Base-by-base conservation (phyloP, 257 asterid species). In the Capsicum rhomboideum region DNA sequence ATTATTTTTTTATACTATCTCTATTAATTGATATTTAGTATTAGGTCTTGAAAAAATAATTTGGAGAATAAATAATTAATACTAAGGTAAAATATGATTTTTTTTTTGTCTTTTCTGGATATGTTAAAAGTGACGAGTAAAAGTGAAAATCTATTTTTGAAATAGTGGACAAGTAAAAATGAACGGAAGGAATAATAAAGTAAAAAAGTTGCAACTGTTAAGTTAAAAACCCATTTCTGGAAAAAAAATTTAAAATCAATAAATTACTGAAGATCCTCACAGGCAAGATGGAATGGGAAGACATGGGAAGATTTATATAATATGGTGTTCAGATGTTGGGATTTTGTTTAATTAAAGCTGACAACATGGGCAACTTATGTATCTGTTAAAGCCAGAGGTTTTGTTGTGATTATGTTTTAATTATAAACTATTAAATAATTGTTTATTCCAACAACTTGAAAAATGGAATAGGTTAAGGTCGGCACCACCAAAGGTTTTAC, bases 231-330 rank as follows among this genome's bases (percentile, higher is more conserved):
- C 4, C 44, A 17, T 2, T 37, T 6, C 49, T 16, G 42, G 10
- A 16, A 31, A 31, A 66, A 29, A 31, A 16, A 14, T 10, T 29
- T 55, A 29, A 66, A 83, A 69, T 68, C 52, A 12, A 21, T 66
- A 54, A 55, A 31, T 6, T 64, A 68, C 21, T 72, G 17, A 3
- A 61, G 20, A 69, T 8, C 21, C 31, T 52, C 54, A 21, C 26
- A 21, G n/a, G 55, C 87, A 69, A 56, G 72, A 69, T 80, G 78
- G 75, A 71, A n/a, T n/a, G n/a, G n/a, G n/a, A n/a, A n/a, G n/a
- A n/a, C n/a, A 26, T 9, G 81, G 71, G 54, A 21, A 71, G 79
- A 20, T 23, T 20, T 40, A 40, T n/a, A 71, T 23, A 77, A 64
- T 78, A 50, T 80, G 53, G 46, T 44, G 75, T 82, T 85, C 78